Evolutionary conservation across 1,139 yeast species (phyloP), one percentile per base, ranked within the genome.

Genomic region (Yamadazyma buinensis): DNA sequence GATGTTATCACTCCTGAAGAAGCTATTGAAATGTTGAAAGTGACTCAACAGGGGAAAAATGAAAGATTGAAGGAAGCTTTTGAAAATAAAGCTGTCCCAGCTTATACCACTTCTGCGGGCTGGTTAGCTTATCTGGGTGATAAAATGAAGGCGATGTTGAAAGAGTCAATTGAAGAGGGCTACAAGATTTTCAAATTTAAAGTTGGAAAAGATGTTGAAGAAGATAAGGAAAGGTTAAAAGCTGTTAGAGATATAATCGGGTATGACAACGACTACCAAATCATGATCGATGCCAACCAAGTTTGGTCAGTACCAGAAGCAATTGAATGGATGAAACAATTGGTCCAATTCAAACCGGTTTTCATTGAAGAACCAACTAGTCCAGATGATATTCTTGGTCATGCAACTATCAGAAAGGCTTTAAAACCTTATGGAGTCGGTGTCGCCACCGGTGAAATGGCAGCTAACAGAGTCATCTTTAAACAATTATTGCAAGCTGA

Each of bases 31-130:
- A 49, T 62, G 37, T 50, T 62, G 34, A 42, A 48, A 30, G 44
- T 51, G 28, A 51, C 56, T 10, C 50, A 49, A n/a, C 34, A 18
- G 2, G 65, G 61, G 8, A 64, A 62, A 42, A 52, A 48, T 20
- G 22, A 23, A 6, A 23, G 49, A 25, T 24, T 65, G 15, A 32
- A 55, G 32, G 63, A 61, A 27, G 68, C 67, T 1, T 28, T 42
- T 13, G 46, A 49, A 24, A 54, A 59, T 41, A 39, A 39, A 11
- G 72, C 71, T 1, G 72, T 65, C 10, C 72, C 71, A 3, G 66
- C 67, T 6, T 65, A 65, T 41, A 64, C 72, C 25, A 65, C 72
- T 8, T 55, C 67, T 32, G 71, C 72, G 8, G 72, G 72, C 8
- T 65, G 72, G 72, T 48, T 65, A 18, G 72, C 68, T 3, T 65